phyloP scores from a whole-genome alignment of 2,329 filamentous ascomycete species.

The Fusarium nurragi region DNA sequence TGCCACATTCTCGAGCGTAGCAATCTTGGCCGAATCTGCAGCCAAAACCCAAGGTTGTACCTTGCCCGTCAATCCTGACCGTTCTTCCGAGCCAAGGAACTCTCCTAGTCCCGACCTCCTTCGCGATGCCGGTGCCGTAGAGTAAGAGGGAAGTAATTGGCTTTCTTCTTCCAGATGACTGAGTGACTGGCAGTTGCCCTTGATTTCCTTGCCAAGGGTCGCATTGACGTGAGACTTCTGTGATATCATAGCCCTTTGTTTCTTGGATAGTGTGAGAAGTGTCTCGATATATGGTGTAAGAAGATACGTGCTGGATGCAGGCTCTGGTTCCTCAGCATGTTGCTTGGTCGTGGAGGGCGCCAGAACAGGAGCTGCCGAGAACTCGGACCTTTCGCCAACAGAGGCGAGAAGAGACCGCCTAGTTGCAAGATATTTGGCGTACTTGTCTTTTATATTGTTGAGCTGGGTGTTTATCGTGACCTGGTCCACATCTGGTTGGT shows the following conservation, averaged over 20 bases:
- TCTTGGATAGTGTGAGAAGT: conserved; percentile 62
- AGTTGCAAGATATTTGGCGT: conserved; percentile 61
- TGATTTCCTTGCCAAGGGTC: conserved; percentile 60
- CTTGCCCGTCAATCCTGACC: conserved; percentile 53
- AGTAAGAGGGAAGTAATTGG: conserved; percentile 65
- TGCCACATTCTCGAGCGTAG: conserved; percentile 65
- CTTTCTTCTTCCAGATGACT: conserved; percentile 69
- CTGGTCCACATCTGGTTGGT: conserved; percentile 36
- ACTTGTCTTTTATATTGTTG: conserved; percentile 62
- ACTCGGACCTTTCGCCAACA: conserved; percentile 47
- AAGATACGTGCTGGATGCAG: conserved; percentile 52
- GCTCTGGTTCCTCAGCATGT: conserved; percentile 25
- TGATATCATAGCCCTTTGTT: conserved; percentile 65
- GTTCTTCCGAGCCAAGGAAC: conserved; percentile 52
- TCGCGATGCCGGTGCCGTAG: conserved; percentile 51
- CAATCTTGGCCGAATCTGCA: conserved; percentile 67
- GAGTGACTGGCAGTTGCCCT: conserved; percentile 60
- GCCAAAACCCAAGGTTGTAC: conserved; percentile 69
- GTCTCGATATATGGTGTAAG: conserved; percentile 66
- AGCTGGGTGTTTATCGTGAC: conserved; percentile 53
- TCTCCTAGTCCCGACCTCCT: conserved; percentile 56
- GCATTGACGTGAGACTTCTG: conserved; percentile 67
- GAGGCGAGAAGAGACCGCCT: conserved; percentile 60
- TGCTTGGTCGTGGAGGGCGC: conserved; percentile 16
- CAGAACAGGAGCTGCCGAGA: conserved; percentile 40